Evolutionary conservation across 2,329 filamentous ascomycete species (phyloP).

Genomic region (Fusarium piperis): DNA sequence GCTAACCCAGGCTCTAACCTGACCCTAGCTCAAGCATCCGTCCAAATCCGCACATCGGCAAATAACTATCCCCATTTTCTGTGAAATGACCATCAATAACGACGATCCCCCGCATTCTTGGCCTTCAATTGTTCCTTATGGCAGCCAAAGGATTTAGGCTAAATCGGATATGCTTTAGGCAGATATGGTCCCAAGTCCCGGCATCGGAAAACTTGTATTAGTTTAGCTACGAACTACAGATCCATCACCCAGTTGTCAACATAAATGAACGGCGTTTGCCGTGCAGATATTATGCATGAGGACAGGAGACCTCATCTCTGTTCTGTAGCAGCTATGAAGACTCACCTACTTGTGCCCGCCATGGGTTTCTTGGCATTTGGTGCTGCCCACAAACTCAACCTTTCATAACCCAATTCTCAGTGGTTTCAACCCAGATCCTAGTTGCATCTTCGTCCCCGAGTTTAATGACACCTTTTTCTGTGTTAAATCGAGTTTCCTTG

Average conservation of each 20-base stretch:
- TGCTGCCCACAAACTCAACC: conserved; percentile 11
- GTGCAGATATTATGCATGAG: background rate
- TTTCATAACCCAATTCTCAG: conserved; percentile 57
- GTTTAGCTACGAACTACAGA: background rate
- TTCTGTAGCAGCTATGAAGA: background rate
- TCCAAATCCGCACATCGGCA: background rate
- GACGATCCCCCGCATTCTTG: conserved; percentile 1
- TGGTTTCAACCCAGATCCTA: conserved; percentile 61
- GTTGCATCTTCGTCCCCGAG: conserved; percentile 52
- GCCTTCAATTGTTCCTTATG: background rate
- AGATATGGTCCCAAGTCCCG: background rate
- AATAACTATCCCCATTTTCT: background rate
- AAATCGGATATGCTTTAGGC: conserved; percentile 3
- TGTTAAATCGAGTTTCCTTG: conserved; percentile 60
- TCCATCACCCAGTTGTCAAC: background rate
- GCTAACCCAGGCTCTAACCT: background rate
- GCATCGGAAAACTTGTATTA: background rate
- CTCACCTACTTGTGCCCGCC: background rate
- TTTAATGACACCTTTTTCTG: conserved; percentile 59
- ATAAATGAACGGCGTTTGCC: background rate
- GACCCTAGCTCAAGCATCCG: background rate
- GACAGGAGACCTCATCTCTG: too few species aligned
- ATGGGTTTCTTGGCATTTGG: background rate
- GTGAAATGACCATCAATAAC: background rate
- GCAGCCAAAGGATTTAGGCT: background rate